These are phyloP conservation scores for Phytophthora pisi DNA, from an alignment of 352 stramenopile species.

Conservation along the genomic window DNA sequence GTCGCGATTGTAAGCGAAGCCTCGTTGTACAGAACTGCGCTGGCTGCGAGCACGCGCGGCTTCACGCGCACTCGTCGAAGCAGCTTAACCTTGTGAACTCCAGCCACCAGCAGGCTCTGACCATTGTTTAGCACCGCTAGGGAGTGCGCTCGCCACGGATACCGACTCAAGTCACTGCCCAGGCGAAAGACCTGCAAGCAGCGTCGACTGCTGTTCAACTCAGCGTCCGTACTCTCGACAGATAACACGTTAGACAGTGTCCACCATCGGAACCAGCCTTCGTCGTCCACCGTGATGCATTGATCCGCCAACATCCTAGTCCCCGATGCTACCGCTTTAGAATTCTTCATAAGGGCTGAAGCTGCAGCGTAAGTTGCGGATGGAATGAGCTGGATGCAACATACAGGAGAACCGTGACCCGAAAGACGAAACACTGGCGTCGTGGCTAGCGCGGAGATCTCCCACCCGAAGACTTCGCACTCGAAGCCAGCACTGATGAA, in stretches of 20 bases:
- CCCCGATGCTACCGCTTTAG: slow-evolving; percentile 17
- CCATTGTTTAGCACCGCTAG: slow-evolving; percentile 69
- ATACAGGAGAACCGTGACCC: slow-evolving; percentile 70
- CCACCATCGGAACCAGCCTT: slow-evolving; percentile 88
- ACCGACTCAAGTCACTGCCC: slow-evolving; percentile 61
- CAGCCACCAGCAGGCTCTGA: slow-evolving; percentile 60
- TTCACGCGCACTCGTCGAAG: slow-evolving; percentile 71
- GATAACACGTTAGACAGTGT: slow-evolving; percentile 68
- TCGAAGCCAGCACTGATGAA: slow-evolving; percentile 82
- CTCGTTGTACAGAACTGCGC: slow-evolving; percentile 70
- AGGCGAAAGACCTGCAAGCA: slow-evolving; percentile 77
- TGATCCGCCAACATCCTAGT: slow-evolving; percentile 57
- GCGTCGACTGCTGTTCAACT: slow-evolving; percentile 52
- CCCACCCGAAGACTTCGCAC: slow-evolving; percentile 76
- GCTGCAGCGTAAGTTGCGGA: slow-evolving; percentile 36
- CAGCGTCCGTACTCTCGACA: slow-evolving; percentile 62
- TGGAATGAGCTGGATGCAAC: slow-evolving; percentile 70
- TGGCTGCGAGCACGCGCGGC: slow-evolving; percentile 61
- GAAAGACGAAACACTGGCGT: slow-evolving; percentile 72
- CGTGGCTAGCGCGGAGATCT: slow-evolving; percentile 64
- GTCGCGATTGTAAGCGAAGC: slow-evolving; percentile 72
- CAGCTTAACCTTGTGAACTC: slow-evolving; percentile 74
- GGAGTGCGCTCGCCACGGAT: slow-evolving; percentile 72
- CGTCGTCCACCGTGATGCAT: slow-evolving; percentile 78
- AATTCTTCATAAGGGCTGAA: slow-evolving; percentile 23